Conservation (phyloP, 768 basidiomycete genomes). For the Sporobolomyces pararoseus region DNA sequence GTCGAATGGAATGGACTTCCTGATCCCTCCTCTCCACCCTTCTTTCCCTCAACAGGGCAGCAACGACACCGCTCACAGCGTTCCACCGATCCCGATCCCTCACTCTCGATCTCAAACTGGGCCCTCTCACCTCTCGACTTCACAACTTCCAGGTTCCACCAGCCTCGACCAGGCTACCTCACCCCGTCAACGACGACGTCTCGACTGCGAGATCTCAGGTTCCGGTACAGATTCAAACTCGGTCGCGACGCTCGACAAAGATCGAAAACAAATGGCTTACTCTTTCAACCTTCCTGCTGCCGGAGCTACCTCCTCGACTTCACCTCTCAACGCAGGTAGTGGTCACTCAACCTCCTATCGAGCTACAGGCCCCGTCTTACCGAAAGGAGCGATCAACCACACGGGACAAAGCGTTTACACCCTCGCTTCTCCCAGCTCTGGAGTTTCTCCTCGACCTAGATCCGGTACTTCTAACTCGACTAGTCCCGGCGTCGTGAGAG, state of each 20-base stretch:
- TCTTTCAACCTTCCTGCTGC: constrained; percentile 21
- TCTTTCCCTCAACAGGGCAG: background rate
- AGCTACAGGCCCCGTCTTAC: background rate
- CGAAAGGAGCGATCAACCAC: constrained; percentile 24
- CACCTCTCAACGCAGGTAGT: background rate
- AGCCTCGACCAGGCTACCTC: constrained; percentile 23
- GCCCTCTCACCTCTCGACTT: background rate
- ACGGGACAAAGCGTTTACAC: constrained; percentile 27
- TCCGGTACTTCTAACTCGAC: background rate
- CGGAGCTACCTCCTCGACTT: background rate
- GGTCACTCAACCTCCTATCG: background rate
- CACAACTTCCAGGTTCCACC: constrained; percentile 1
- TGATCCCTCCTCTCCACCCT: constrained; percentile 1
- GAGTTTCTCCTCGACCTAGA: background rate
- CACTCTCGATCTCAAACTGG: background rate
- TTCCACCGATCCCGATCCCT: constrained; percentile 11
- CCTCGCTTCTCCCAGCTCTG: constrained; percentile 4
- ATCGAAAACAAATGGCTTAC: constrained; percentile 35
- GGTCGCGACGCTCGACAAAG: constrained; percentile 2
- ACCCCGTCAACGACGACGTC: constrained; percentile 42
- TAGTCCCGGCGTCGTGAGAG: too few relatives aligned
- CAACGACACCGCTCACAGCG: background rate
- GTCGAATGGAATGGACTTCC: background rate
- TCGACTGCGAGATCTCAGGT: constrained; percentile 19
- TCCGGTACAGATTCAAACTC: constrained; percentile 1